A percentile compares a stretch with the other conserved stretches of the same genome.
phyloP scores from a whole-genome alignment of 768 basidiomycete genomes.

The Leccinum pellstonianum region DNA sequence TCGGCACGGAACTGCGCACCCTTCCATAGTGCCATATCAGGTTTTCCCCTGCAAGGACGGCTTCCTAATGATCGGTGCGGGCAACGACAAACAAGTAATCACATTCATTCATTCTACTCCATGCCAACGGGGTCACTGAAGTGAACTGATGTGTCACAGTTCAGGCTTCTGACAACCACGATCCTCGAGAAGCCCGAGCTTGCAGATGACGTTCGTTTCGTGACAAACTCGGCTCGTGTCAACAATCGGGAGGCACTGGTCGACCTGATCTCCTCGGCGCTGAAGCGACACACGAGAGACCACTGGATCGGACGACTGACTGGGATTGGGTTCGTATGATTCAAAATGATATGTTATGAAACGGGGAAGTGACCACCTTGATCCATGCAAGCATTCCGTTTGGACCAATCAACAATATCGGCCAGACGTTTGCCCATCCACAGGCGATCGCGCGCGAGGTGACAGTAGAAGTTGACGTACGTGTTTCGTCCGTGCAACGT shows the following conservation, averaged over 20 bases:
- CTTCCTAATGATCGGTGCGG: slow-evolving; percentile 91
- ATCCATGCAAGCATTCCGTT: slow-evolving; percentile 61
- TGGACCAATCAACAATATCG: slow-evolving; percentile 91
- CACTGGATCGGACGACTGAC: slow-evolving; percentile 76
- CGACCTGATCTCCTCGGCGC: slow-evolving; percentile 58
- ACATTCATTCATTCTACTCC: slow-evolving; percentile 6
- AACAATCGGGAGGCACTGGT: slow-evolving; percentile 70
- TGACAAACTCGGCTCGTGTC: slow-evolving; percentile 75
- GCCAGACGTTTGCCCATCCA: slow-evolving; percentile 87
- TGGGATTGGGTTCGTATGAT: slow-evolving; percentile 68
- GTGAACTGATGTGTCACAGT: slow-evolving; percentile 44
- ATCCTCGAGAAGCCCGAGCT: slow-evolving; percentile 65
- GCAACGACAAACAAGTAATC: slow-evolving; percentile 79
- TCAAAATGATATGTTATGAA: slow-evolving; percentile 7
- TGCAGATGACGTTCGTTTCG: slow-evolving; percentile 58
- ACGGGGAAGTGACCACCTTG: slow-evolving; percentile 6
- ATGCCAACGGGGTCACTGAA: slow-evolving; percentile 11
- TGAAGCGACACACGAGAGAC: slow-evolving; percentile 57
- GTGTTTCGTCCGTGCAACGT: slow-evolving; percentile 36
- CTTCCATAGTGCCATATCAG: slow-evolving; percentile 92
- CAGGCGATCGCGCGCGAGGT: slow-evolving; percentile 75
- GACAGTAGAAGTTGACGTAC: slow-evolving; percentile 75
- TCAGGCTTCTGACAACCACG: slow-evolving; percentile 60
- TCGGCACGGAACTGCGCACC: slow-evolving; percentile 90
- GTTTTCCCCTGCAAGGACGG: slow-evolving; percentile 86